Evolutionary conservation across 306 rosid species (phyloP), one percentile per base, ranked within the genome.

Genomic region (Cicer yamashitae): DNA sequence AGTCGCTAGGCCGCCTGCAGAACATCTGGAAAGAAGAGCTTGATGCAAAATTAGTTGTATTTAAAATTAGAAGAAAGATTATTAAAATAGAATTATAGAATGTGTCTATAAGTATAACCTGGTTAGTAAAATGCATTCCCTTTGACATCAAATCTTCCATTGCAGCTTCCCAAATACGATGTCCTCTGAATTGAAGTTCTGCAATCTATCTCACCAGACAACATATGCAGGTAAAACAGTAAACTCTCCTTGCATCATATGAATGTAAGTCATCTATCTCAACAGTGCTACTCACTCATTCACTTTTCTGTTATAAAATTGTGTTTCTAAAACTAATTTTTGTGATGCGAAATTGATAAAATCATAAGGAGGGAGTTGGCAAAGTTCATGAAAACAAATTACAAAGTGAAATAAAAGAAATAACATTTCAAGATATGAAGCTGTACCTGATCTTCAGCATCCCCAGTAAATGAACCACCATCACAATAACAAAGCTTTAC

Each of bases 21-120:
- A 96, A 85, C 98, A 96, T 64, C 98, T 98, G 1, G 99, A 90
- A 62, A 96, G 93, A 84, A 96, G 92, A 77, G 99, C 93, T 91
- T 94, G 89, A 75, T 20, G 11, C 41, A 56, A 22, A 20, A 20
- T 20, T 20, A 20, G 22, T 20, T 20, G 22, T 20, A 20, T 20
- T 20, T 20, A 20, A 20, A 59, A 59, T 67, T 71, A 25, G 63
- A 77, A 73, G 56, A 74, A 60, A 46, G 12, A 60, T 44, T 46
- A 61, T 5, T 57, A 15, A 70, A 38, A 50, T 54, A 46, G 54
- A 43, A 65, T 22, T 40, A 10, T 15, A 58, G 37, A 10, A 20
- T 44, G 56, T 40, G 41, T 48, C 10, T 25, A 25, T 25, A 25
- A 25, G 30, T 58, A 54, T 44, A 45, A 91, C 97, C 97, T 93